Evolutionary conservation across 2,329 filamentous ascomycete species (phyloP).

Genomic region (Colletotrichum liaoningense): DNA sequence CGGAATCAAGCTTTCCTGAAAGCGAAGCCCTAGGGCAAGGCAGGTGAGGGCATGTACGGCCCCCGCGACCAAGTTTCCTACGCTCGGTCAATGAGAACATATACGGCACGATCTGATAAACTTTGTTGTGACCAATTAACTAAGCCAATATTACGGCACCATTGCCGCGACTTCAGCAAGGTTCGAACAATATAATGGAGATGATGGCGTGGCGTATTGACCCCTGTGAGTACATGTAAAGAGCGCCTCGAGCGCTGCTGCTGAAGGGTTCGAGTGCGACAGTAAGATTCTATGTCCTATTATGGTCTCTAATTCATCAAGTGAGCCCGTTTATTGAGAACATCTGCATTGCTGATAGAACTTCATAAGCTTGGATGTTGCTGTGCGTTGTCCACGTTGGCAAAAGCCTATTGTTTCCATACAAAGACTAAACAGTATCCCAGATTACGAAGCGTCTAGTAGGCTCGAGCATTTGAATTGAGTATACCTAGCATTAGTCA

Average conservation of each 20-base stretch:
- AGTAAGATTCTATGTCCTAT: not conserved
- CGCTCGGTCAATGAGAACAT: not conserved
- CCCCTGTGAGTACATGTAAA: not conserved
- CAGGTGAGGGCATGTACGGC: not conserved
- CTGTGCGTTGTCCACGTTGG: no score
- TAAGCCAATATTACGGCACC: no score
- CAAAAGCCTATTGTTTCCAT: not conserved
- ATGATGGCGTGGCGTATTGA: not conserved
- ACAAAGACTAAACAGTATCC: not conserved
- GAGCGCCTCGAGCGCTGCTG: no score
- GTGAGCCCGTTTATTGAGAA: no score
- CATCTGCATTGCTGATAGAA: no score
- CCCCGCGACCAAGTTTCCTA: no score
- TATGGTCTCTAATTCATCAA: no score
- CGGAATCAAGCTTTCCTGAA: not conserved
- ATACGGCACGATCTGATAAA: not conserved
- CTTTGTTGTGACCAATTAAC: no score
- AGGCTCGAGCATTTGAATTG: no score
- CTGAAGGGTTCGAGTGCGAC: no score
- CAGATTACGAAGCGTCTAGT: not conserved
- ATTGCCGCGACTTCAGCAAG: not conserved
- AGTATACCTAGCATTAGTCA: not conserved
- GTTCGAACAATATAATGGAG: not conserved
- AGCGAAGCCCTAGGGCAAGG: not conserved
- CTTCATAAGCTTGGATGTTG: no score